These are phyloP conservation scores for Suillus variegatus DNA, from an alignment of 768 basidiomycete genomes.

Conservation along the genomic window DNA sequence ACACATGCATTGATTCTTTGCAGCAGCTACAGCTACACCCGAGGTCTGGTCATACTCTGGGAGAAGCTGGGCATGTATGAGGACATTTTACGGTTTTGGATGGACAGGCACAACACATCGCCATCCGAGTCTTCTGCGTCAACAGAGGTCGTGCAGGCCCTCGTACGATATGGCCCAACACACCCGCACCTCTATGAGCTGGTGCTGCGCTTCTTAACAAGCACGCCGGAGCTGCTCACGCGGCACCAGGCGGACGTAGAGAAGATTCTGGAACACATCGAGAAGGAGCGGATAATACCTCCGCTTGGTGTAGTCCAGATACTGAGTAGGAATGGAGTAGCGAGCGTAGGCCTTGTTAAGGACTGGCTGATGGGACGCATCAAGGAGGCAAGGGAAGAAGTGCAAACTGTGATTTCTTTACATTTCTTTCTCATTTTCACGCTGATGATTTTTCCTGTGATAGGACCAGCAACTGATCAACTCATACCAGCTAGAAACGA, in stretches of 20 bases:
- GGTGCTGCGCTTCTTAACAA: constrained; percentile 87
- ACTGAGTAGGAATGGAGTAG: constrained; percentile 83
- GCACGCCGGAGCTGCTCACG: constrained; percentile 69
- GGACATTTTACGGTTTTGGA: constrained; percentile 91
- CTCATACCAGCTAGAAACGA: constrained; percentile 89
- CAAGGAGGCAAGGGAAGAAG: constrained; percentile 68
- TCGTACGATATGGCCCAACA: constrained; percentile 71
- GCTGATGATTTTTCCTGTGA: neutral
- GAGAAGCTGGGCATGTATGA: constrained; percentile 96
- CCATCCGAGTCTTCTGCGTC: constrained; percentile 40
- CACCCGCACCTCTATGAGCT: constrained; percentile 83
- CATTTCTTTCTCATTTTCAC: constrained; percentile 4
- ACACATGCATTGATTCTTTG: constrained; percentile 96
- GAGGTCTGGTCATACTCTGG: constrained; percentile 88
- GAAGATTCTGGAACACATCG: constrained; percentile 73
- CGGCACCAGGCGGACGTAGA: constrained; percentile 73
- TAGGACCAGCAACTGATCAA: constrained; percentile 85
- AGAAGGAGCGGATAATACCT: constrained; percentile 80
- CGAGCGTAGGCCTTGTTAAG: constrained; percentile 90
- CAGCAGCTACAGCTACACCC: constrained; percentile 78
- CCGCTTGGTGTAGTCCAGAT: constrained; percentile 90
- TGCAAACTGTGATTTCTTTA: constrained; percentile 66
- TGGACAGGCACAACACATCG: constrained; percentile 58
- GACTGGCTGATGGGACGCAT: constrained; percentile 87
- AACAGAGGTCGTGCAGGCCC: constrained; percentile 63